Base-by-base conservation (phyloP, 441 rosid genomes). In the Bocquillonia castaneifolia region DNA sequence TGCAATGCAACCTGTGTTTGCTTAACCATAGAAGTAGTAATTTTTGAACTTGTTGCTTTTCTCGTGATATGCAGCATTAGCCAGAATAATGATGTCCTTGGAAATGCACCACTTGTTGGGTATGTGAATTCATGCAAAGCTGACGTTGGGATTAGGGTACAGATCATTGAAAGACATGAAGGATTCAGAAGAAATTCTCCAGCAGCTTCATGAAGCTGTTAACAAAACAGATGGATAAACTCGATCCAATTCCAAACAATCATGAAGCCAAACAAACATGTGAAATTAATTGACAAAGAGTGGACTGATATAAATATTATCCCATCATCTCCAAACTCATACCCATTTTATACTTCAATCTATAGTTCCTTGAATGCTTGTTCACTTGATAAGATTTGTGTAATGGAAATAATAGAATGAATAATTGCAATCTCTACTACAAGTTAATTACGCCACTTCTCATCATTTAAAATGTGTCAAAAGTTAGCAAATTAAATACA, bases 141-240 rank as follows among this genome's bases (percentile, higher is more conserved):
- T 2, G 90, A 89, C 59, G 50, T 84, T 18, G 98, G 96, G 44
- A 26, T n/a, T n/a, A n/a, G n/a, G n/a, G n/a, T 91, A 64, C 90
- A 82, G 73, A 28, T 83, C 29, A 71, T 40, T 0, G 79, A 67
- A 76, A n/a, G n/a, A n/a, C 23, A n/a, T 44, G 50, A 47, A 69
- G 10, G 74, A 28, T 60, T 26, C 61, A 0, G 82, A 82, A 62
- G 83, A 79, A 64, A 64, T 77, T 89, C 65, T 82, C 96, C 18
- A 65, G 63, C 68, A 77, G 72, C 37, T 63, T 68, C 59, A 63
- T 84, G 78, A 82, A 78, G 79, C 78, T 63, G 59, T 23, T 88
- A 76, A 76, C 72, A 15, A 81, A 82, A 25, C 73, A 76, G 62
- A 70, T 73, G 14, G 32, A 78, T 1, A 78, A 81, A 57, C 81